Percentiles rank a stretch among this genome's conserved stretches.
Conservation (phyloP, 192 early-diverging fungal genomes). For the Gorgonomyces haynaldii region DNA sequence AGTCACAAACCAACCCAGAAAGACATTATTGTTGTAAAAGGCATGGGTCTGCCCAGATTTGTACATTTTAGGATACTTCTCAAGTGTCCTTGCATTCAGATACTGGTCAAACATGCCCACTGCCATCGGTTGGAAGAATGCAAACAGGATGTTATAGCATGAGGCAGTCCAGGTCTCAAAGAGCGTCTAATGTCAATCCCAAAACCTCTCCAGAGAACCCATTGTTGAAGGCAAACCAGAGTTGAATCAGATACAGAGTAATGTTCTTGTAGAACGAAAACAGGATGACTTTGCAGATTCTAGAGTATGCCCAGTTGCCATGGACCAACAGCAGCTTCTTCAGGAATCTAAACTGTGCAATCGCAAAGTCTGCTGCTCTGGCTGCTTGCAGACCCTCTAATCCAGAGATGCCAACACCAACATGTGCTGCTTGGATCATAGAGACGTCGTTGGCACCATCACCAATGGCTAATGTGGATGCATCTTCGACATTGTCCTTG, state of each 20-base stretch:
- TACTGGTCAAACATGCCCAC: constrained; percentile 97
- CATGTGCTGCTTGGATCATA: constrained; percentile 90
- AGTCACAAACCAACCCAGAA: constrained; percentile 87
- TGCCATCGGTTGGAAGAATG: constrained; percentile 83
- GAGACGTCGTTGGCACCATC: constrained; percentile 89
- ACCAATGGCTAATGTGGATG: constrained; percentile 74
- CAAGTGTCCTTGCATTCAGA: constrained; percentile 78
- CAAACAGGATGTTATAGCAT: constrained; percentile 88
- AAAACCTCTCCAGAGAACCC: constrained; percentile 73
- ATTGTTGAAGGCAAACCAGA: constrained; percentile 89
- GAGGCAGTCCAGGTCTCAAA: constrained; percentile 98
- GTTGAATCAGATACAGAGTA: constrained; percentile 90
- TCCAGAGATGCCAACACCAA: constrained; percentile 86
- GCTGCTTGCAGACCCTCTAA: constrained; percentile 81
- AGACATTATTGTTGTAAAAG: constrained; percentile 71
- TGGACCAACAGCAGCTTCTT: constrained; percentile 78
- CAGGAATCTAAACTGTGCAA: constrained; percentile 80
- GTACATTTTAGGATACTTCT: constrained; percentile 98
- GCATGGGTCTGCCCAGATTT: constrained; percentile 33
- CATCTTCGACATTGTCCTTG: constrained; percentile 27
- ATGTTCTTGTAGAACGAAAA: constrained; percentile 98
- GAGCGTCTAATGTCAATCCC: constrained; percentile 53
- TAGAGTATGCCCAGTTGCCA: constrained; percentile 92
- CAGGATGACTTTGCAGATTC: constrained; percentile 80
- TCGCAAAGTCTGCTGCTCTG: constrained; percentile 76